Conservation (phyloP, 352 stramenopile genomes). For the Globisporangium apiculatum region DNA sequence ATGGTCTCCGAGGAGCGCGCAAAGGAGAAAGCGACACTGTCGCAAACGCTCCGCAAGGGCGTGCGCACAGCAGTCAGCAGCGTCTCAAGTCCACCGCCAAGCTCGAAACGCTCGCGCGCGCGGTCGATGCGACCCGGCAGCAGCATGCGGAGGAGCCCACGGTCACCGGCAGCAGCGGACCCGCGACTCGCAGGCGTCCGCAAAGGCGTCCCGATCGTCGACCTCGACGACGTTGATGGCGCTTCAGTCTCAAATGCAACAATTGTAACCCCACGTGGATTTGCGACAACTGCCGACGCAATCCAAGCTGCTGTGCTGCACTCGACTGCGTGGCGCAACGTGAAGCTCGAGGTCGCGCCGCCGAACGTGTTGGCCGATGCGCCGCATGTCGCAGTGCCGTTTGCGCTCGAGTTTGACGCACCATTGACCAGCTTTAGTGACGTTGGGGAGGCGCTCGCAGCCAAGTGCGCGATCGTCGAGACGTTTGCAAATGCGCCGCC, state of each 20-base stretch:
- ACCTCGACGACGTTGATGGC: slow-evolving; percentile 17
- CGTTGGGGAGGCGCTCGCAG: slow-evolving; percentile 10
- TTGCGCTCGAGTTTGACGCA: slow-evolving; percentile 24
- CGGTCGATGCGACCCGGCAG: slow-evolving; percentile 41
- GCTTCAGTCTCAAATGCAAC: neutral
- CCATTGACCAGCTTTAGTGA: slow-evolving; percentile 36
- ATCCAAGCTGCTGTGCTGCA: slow-evolving; percentile 40
- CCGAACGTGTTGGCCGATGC: slow-evolving; percentile 33
- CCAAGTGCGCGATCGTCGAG: slow-evolving; percentile 22
- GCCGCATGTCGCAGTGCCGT: slow-evolving; percentile 21
- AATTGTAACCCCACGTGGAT: slow-evolving; percentile 6
- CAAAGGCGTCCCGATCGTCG: slow-evolving; percentile 15
- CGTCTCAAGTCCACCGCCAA: slow-evolving; percentile 2
- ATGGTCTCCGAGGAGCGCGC: slow-evolving; percentile 21
- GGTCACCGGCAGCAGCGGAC: slow-evolving; percentile 32
- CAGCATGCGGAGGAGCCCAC: slow-evolving; percentile 34
- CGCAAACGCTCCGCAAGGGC: slow-evolving; percentile 30
- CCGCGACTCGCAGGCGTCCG: slow-evolving; percentile 15
- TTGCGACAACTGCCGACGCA: slow-evolving; percentile 27
- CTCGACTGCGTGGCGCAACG: slow-evolving; percentile 56
- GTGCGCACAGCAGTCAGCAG: slow-evolving; percentile 19
- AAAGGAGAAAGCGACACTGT: slow-evolving; percentile 10
- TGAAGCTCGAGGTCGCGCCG: slow-evolving; percentile 25
- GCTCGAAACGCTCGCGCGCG: slow-evolving; percentile 38
- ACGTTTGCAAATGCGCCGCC: slow-evolving; percentile 13